These are phyloP conservation scores for Paecilomyces fulvus DNA, from an alignment of 2,329 filamentous ascomycete genomes.

Conservation along the genomic window DNA sequence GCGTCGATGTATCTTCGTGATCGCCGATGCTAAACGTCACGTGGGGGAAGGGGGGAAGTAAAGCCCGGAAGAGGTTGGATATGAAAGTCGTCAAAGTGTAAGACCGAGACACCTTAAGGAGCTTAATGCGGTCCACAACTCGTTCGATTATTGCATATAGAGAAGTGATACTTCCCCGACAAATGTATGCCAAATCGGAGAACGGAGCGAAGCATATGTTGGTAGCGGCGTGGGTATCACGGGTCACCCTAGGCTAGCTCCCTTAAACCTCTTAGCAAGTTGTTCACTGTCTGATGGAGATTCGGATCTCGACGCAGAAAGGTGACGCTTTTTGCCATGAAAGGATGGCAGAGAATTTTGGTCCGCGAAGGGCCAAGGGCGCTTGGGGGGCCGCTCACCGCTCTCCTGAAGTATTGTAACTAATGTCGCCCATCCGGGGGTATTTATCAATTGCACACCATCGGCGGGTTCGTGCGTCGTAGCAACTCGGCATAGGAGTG, in stretches of 20 bases:
- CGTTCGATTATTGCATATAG: background rate
- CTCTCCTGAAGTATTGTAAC: constrained; percentile 89
- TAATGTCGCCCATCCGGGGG: constrained; percentile 87
- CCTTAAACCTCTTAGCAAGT: constrained; percentile 58
- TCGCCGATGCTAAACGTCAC: background rate
- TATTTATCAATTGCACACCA: constrained; percentile 73
- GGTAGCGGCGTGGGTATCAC: constrained; percentile 1
- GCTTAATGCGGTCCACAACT: background rate
- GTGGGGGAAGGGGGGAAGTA: background rate
- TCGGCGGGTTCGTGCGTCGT: constrained; percentile 72
- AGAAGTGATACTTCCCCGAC: background rate
- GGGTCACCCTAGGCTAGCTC: constrained; percentile 46
- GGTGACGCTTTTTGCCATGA: constrained; percentile 26
- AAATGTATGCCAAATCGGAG: background rate
- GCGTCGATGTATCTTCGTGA: background rate
- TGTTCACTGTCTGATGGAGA: constrained; percentile 47
- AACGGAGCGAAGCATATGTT: background rate
- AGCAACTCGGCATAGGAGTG: constrained; percentile 76
- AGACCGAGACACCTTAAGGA: background rate
- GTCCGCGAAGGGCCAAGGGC: constrained; percentile 36
- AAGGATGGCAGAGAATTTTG: constrained; percentile 26
- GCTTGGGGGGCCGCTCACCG: constrained; percentile 92
- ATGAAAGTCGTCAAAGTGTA: background rate
- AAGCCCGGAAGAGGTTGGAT: background rate
- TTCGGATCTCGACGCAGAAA: constrained; percentile 22